Percentiles rank a stretch among this genome's conserved stretches.
Evolutionary conservation across 495 filamentous ascomycete genomes (phyloP).

Genomic region (Podospora australis): DNA sequence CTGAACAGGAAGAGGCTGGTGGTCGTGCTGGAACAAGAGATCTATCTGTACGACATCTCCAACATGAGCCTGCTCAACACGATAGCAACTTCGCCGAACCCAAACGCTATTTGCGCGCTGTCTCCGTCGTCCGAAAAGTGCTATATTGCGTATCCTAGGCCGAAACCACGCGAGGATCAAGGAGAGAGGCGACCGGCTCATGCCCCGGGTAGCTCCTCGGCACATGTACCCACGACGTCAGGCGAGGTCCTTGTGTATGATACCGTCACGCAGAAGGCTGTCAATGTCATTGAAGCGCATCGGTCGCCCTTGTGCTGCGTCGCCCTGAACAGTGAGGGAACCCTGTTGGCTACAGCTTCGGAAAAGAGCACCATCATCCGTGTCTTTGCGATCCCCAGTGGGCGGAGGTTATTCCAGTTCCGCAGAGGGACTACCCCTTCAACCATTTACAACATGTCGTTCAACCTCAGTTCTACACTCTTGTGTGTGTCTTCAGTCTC

Average conservation of each 20-base stretch:
- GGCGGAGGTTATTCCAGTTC: slow-evolving; percentile 91
- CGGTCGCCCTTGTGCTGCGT: slow-evolving; percentile 86
- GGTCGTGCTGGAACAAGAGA: slow-evolving; percentile 88
- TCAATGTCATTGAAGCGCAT: slow-evolving; percentile 92
- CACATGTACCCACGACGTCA: slow-evolving; percentile 75
- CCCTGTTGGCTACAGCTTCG: slow-evolving; percentile 87
- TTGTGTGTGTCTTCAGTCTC: slow-evolving; percentile 93
- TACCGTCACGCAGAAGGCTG: slow-evolving; percentile 73
- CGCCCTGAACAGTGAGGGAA: slow-evolving; percentile 85
- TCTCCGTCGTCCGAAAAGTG: slow-evolving; percentile 93
- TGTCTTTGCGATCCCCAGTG: slow-evolving; percentile 83
- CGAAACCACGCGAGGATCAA: slow-evolving; percentile 60
- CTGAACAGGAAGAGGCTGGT: slow-evolving; percentile 91
- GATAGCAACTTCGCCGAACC: slow-evolving; percentile 89
- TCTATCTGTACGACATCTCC: slow-evolving; percentile 96
- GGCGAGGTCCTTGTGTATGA: slow-evolving; percentile 93
- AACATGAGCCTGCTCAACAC: slow-evolving; percentile 93
- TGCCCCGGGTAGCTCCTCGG: slow-evolving; percentile 67
- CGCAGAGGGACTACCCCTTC: slow-evolving; percentile 89
- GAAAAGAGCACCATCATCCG: slow-evolving; percentile 97
- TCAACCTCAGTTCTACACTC: slow-evolving; percentile 87
- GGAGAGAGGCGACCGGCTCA: slow-evolving; percentile 66
- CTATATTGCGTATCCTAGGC: slow-evolving; percentile 87
- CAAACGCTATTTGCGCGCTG: slow-evolving; percentile 81
- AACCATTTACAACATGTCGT: slow-evolving; percentile 98